Conservation (phyloP, 2,329 filamentous ascomycete genomes). For the Fonsecaea nubica region DNA sequence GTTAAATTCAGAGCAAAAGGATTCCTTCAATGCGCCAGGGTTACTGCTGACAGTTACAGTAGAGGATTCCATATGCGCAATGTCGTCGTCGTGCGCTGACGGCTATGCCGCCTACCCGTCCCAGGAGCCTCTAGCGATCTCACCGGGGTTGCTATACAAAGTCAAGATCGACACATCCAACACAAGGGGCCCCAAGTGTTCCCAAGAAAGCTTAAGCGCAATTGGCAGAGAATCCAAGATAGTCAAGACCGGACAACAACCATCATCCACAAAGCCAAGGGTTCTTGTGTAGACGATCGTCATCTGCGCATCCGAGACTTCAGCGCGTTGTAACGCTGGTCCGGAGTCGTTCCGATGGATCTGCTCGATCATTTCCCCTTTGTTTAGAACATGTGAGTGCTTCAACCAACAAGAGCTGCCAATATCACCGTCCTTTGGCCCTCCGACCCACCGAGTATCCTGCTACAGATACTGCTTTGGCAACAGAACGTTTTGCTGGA, state of each 20-base stretch:
- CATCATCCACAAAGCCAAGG: slow-evolving; percentile 6
- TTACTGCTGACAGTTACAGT: background rate
- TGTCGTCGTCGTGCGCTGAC: background rate
- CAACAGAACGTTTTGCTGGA: slow-evolving; percentile 2
- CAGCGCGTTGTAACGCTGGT: slow-evolving; percentile 29
- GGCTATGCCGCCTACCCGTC: slow-evolving; percentile 1
- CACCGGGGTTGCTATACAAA: background rate
- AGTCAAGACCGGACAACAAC: slow-evolving; percentile 20
- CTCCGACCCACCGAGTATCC: background rate
- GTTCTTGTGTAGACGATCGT: slow-evolving; percentile 14
- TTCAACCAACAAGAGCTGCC: background rate
- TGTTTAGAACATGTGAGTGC: background rate
- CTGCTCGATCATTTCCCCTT: slow-evolving; percentile 12
- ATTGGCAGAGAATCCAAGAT: slow-evolving; percentile 20
- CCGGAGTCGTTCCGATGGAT: slow-evolving; percentile 14
- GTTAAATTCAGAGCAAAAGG: background rate
- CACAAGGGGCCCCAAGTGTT: background rate
- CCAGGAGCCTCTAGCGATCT: background rate
- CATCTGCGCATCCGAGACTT: slow-evolving; percentile 17
- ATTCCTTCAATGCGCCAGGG: background rate
- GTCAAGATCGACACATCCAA: background rate
- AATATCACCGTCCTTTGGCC: background rate
- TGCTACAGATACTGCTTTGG: background rate
- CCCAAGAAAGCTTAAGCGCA: slow-evolving; percentile 17
- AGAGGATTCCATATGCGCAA: background rate